Evolutionary conservation across 768 basidiomycete species (phyloP), one percentile per base, ranked within the genome.

Genomic region (Daedaleopsis sinensis): DNA sequence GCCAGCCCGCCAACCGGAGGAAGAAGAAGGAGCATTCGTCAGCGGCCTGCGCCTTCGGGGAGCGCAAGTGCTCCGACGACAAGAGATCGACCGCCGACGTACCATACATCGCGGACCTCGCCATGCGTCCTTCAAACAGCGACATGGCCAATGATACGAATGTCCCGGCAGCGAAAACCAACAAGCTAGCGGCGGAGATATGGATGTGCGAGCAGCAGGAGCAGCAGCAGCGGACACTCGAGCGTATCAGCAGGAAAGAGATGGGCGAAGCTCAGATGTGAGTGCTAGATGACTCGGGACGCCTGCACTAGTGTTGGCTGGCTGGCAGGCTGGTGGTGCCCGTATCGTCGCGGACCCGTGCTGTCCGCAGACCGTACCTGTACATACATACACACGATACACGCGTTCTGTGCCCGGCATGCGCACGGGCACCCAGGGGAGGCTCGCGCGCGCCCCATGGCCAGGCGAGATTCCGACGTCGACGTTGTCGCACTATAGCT

Each of bases 61-160:
- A 27, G 6, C 21, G 5, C 19, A n/a, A n/a, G n/a, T n/a, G n/a
- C n/a, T n/a, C n/a, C n/a, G n/a, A n/a, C n/a, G n/a, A 48, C 11
- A 35, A 7, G 7, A 7, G 3, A 32, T 32, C 44, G 13, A 15
- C 32, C 11, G 27, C 35, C 13, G 21, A 52, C 66, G 47, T 39
- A 68, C 67, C 67, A 38, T 61, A 54, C 46, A 48, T 46, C 57
- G 63, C 57, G 32, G 67, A 64, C 16, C 65, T 59, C 23, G 49
- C 56, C 53, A 55, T 52, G 15, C 67, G 57, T 3, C 58, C 62
- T 42, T 59, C 52, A 39, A 68, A 68, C 43, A 66, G 39, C n/a
- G 64, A 61, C 63, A 62, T 67, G 1, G 36, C 46, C 24, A 48
- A 50, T 32, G 35, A 32, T 4, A 32, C 27, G 27, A 13, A n/a